These are phyloP conservation scores for Microdochium paspali DNA, from an alignment of 2,329 filamentous ascomycete genomes.

Conservation along the genomic window DNA sequence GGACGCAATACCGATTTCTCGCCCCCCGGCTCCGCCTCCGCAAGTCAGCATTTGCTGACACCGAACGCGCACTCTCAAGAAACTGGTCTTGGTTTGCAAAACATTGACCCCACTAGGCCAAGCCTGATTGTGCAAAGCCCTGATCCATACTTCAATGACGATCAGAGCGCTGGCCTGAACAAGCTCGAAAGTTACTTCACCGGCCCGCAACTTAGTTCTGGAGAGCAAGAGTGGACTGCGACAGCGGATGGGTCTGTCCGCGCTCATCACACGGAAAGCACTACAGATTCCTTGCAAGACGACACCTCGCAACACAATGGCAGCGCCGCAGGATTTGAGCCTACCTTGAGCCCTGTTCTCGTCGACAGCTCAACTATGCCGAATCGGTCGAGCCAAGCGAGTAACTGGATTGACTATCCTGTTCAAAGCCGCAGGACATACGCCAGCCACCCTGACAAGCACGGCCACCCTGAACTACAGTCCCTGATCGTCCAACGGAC, in stretches of 20 bases:
- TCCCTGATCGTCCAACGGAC: not conserved
- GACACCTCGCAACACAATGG: not conserved
- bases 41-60: not conserved
- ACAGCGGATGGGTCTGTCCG: constrained; percentile 3
- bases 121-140: constrained; percentile 3
- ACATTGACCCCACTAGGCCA: not conserved
- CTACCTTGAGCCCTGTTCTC: constrained; percentile 35
- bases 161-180: constrained; percentile 14
- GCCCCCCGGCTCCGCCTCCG: constrained; percentile 4
- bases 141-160: constrained; percentile 8
- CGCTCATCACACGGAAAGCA: not conserved
- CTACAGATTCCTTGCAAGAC: not conserved
- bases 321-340: constrained; percentile 2
- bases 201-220: constrained; percentile 15
- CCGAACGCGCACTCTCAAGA: not conserved
- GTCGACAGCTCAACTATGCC: constrained; percentile 31
- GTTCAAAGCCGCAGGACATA: constrained; percentile 31
- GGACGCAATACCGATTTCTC: constrained; percentile 32
- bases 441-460: not conserved
- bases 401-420: constrained; percentile 52
- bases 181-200: constrained; percentile 20
- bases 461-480: not conserved
- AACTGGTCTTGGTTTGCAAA: not conserved
- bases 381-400: constrained; percentile 43
- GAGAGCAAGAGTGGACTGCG: not conserved